Conservation (phyloP, 148 eudicot genomes). For the Camellia granthamiana region DNA sequence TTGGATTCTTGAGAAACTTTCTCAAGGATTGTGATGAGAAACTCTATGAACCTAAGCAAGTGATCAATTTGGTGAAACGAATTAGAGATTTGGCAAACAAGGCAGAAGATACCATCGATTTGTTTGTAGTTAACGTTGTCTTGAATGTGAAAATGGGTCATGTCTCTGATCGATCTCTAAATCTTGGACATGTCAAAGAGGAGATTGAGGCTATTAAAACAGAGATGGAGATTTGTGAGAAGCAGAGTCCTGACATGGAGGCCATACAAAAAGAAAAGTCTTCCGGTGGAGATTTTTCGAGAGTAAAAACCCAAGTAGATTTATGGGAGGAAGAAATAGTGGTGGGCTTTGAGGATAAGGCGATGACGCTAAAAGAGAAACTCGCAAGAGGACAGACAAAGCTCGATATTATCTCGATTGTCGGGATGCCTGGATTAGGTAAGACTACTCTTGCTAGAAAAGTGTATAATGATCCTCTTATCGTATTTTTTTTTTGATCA, state of each 20-base stretch:
- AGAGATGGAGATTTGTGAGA: neutral
- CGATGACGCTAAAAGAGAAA: neutral
- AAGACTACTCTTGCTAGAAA: conserved; percentile 39
- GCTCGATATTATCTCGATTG: conserved; percentile 34
- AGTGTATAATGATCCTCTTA: conserved; percentile 19
- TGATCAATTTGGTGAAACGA: no score
- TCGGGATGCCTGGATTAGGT: conserved; percentile 44
- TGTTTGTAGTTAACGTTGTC: neutral
- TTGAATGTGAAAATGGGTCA: neutral
- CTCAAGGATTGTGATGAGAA: no score
- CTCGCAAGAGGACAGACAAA: conserved; percentile 10
- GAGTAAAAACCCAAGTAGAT: neutral
- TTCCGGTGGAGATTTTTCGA: neutral
- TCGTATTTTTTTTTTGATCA: no score
- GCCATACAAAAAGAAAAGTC: neutral
- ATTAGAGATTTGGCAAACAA: neutral
- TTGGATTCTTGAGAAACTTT: no score
- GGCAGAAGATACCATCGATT: neutral
- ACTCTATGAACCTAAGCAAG: no score
- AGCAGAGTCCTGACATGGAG: neutral
- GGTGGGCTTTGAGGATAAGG: conserved; percentile 36
- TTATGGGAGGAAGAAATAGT: conserved; percentile 19
- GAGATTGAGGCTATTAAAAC: neutral
- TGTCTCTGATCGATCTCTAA: neutral
- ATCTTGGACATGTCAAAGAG: neutral